These are phyloP conservation scores for Leccinum truebloodii DNA, from an alignment of 768 basidiomycete genomes.

Conservation along the genomic window DNA sequence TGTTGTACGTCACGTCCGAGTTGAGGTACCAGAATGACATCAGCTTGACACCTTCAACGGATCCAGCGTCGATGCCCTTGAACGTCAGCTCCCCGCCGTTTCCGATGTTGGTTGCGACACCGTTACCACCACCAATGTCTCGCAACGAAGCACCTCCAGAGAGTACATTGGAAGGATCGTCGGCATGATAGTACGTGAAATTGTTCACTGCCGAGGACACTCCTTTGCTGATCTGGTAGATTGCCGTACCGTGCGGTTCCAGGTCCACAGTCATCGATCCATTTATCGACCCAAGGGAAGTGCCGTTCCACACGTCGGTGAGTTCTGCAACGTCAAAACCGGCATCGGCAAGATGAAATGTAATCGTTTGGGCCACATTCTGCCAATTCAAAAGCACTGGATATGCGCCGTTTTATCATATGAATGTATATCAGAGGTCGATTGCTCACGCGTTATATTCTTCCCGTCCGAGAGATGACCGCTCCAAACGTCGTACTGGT, in stretches of 20 bases:
- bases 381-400: slow-evolving; percentile 12
- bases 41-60: not conserved
- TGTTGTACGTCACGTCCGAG: slow-evolving; percentile 10
- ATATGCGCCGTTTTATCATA: not conserved
- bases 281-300: not conserved
- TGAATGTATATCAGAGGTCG: not conserved
- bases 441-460: slow-evolving; percentile 4
- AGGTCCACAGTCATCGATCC: not conserved
- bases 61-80: slow-evolving; percentile 8
- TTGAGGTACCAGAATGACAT: slow-evolving; percentile 8
- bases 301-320: slow-evolving; percentile 9
- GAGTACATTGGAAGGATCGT: slow-evolving; percentile 1
- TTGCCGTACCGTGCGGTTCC: slow-evolving; percentile 5
- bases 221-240: slow-evolving; percentile 6
- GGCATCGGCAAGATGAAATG: slow-evolving; percentile 6
- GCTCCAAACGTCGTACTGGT: slow-evolving; percentile 10
- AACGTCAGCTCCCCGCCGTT: slow-evolving; percentile 8
- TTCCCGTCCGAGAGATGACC: slow-evolving; percentile 10
- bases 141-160: not conserved
- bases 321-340: slow-evolving; percentile 4
- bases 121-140: not conserved
- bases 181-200: slow-evolving; percentile 2
- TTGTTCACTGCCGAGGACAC: not conserved
- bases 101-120: slow-evolving; percentile 1
- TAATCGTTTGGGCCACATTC: not conserved